A percentile compares a stretch with the other conserved stretches of the same genome.
These are phyloP conservation scores for Drosera capensis DNA, from an alignment of 148 eudicot genomes.

Conservation along the genomic window DNA sequence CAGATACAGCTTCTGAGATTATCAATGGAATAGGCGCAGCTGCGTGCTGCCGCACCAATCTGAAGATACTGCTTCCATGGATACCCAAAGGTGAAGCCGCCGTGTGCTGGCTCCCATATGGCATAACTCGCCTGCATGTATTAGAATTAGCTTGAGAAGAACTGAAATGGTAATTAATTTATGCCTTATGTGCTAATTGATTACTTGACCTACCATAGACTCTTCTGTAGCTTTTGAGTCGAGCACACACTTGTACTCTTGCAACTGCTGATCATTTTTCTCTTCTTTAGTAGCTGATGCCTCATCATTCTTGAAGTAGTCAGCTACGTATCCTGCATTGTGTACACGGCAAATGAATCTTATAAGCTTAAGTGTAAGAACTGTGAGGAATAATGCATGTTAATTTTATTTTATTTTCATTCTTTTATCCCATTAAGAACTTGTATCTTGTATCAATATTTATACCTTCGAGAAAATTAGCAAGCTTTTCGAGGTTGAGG, in stretches of 20 bases:
- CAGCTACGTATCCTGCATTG: conserved; percentile 41
- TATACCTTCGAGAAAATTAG: conserved; percentile 61
- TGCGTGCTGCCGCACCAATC: conserved; percentile 45
- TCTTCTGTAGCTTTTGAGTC: conserved; percentile 75
- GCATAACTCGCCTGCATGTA: conserved; percentile 58
- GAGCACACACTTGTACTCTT: conserved; percentile 61
- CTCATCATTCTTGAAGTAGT: conserved; percentile 37
- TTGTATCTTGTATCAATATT: neutral
- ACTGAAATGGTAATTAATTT: neutral
- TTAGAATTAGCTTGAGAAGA: neutral
- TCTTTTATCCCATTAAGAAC: neutral
- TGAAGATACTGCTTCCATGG: conserved; percentile 80
- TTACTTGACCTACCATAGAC: conserved; percentile 36
- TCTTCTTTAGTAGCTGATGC: conserved; percentile 13
- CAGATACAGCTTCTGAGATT: conserved; percentile 34
- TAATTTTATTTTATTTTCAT: neutral
- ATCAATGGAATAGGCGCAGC: conserved; percentile 53
- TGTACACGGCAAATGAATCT: too few species aligned
- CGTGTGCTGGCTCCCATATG: conserved; percentile 87
- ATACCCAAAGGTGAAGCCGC: conserved; percentile 49
- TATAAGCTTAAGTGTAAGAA: too few species aligned
- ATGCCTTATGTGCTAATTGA: neutral
- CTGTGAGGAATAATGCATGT: neutral
- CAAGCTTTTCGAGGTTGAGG: conserved; percentile 54
- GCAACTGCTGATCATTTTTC: conserved; percentile 19